Evolutionary conservation across 352 stramenopile species (phyloP).

Genomic region (Hyaloperonospora arabidopsidis): DNA sequence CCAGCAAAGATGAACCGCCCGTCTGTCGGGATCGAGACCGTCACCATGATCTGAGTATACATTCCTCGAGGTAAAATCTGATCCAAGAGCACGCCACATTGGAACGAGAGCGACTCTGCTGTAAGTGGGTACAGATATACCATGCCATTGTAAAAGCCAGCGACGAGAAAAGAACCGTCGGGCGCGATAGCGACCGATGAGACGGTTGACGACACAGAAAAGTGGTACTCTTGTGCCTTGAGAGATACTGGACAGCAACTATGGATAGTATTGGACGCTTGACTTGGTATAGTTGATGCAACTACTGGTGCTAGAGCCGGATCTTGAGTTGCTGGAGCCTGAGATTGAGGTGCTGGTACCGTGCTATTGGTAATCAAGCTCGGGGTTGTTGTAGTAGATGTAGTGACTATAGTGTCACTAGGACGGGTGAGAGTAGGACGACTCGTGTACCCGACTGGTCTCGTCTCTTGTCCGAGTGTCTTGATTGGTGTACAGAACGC

Average conservation of each 20-base stretch:
- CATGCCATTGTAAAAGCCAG: constrained; percentile 74
- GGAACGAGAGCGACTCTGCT: constrained; percentile 53
- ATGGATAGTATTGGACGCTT: constrained; percentile 9
- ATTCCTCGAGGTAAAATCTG: constrained; percentile 73
- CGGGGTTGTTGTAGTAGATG: too few relatives aligned
- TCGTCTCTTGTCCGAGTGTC: not conserved
- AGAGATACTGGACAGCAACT: too few relatives aligned
- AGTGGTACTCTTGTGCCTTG: constrained; percentile 50
- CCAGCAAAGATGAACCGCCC: constrained; percentile 83
- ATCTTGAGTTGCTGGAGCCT: too few relatives aligned
- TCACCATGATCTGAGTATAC: constrained; percentile 80
- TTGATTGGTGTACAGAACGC: constrained; percentile 44
- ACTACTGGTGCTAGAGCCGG: constrained; percentile 1
- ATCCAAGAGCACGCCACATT: constrained; percentile 66
- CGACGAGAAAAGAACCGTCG: constrained; percentile 64
- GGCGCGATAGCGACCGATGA: constrained; percentile 72
- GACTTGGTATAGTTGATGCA: constrained; percentile 26
- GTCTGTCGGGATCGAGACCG: constrained; percentile 62
- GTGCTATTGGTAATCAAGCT: too few relatives aligned
- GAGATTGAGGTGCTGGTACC: too few relatives aligned
- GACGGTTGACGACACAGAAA: constrained; percentile 54
- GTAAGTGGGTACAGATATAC: constrained; percentile 51
- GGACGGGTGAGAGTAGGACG: constrained; percentile 2
- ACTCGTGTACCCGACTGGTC: constrained; percentile 16
- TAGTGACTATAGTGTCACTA: too few relatives aligned